Percentiles rank a stretch among this genome's conserved stretches.
Evolutionary conservation across 805 yeast species (phyloP).

Genomic region (Saccharomycopsis selenospora): DNA sequence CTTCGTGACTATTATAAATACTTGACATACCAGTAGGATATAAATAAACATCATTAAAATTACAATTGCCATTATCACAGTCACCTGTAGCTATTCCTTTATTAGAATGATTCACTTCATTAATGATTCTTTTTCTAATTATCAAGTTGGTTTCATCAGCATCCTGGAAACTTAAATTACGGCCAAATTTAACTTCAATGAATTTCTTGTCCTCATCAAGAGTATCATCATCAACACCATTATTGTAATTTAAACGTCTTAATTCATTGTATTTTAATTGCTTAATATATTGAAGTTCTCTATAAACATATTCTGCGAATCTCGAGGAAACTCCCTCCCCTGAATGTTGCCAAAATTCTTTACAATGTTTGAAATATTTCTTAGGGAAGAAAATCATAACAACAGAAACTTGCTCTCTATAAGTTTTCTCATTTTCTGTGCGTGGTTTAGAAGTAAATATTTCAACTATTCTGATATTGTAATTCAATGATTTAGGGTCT

Average conservation of each 20-base stretch:
- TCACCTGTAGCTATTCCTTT: slow-evolving; percentile 13
- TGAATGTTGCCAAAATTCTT: slow-evolving; percentile 92
- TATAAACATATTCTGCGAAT: slow-evolving; percentile 74
- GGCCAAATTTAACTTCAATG: slow-evolving; percentile 85
- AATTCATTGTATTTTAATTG: slow-evolving; percentile 20
- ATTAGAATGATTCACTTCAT: slow-evolving; percentile 24
- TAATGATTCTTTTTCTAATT: slow-evolving; percentile 67
- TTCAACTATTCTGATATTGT: slow-evolving; percentile 58
- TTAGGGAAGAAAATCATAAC: slow-evolving; percentile 74
- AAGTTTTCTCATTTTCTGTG: slow-evolving; percentile 49
- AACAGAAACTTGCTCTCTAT: slow-evolving; percentile 58
- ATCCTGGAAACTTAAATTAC: slow-evolving; percentile 73
- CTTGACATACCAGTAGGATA: slow-evolving; percentile 93
- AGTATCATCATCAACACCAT: slow-evolving; percentile 22
- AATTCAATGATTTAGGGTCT: slow-evolving; percentile 21
- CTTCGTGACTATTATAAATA: slow-evolving; percentile 68
- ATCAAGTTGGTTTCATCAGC: slow-evolving; percentile 71
- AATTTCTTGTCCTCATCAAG: slow-evolving; percentile 55
- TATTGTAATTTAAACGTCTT: slow-evolving; percentile 19
- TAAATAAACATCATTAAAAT: slow-evolving; percentile 66
- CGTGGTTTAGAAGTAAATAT: slow-evolving; percentile 64
- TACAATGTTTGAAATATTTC: slow-evolving; percentile 54
- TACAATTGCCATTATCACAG: slow-evolving; percentile 13
- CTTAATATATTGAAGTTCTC: slow-evolving; percentile 41
- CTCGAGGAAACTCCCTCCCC: slow-evolving; percentile 96